Evolutionary conservation across 768 basidiomycete genomes (phyloP), one percentile per base, ranked within the genome.

Genomic region (Exsudoporus frostii): DNA sequence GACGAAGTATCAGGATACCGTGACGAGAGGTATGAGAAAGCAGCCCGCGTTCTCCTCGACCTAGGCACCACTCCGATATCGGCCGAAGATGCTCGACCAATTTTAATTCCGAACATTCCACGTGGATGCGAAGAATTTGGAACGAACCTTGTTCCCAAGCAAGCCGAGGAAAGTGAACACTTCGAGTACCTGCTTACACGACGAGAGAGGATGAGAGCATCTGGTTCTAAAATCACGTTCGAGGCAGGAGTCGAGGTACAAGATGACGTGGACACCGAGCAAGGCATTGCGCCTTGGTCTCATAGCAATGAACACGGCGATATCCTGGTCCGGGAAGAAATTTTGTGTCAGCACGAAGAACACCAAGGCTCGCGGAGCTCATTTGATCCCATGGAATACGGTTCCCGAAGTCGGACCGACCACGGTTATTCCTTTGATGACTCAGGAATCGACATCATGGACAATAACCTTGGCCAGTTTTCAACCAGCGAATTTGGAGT

Each of bases 171-270:
- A 39, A 55, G 34, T 19, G 45, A 36, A 17, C 54, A 48, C 7
- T 6, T 63, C 8, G 66, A 60, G 9, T 63, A 65, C 19, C 34
- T 70, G 15, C 59, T 70, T 48, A 70, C 66, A 14, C 60, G 48
- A 1, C 56, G 57, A 45, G 69, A 70, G 48, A 66, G 64, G 24
- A 41, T 37, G 19, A 62, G 43, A 44, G 54, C 41, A 15, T 59
- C 58, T 3, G 52, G 56, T 32, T 11, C 45, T n/a, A 33, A 33
- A 15, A 27, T 30, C 11, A 8, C 22, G 7, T 27, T 14, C 1
- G 57, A 42, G 15, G 30, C 47, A 22, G 55, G 50, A 25, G 20
- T 34, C 38, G 48, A 51, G 1, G 40, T 13, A 20, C 53, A 29
- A 34, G 29, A 42, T 6, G 40, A 36, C 22, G n/a, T 25, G 19